Conservation (phyloP, 2,329 filamentous ascomycete species). For the Ilyonectria robusta region DNA sequence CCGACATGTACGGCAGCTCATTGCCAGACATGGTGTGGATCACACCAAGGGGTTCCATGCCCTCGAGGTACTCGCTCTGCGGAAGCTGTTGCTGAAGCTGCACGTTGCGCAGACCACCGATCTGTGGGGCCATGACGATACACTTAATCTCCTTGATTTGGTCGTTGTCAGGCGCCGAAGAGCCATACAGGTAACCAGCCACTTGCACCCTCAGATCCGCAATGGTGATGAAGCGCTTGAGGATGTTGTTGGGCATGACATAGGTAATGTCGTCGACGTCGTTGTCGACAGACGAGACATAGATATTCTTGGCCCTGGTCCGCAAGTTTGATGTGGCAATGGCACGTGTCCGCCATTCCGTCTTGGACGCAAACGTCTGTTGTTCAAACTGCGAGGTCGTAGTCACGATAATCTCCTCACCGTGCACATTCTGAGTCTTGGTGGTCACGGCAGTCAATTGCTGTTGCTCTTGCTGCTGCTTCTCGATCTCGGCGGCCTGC, state of each 20-base stretch:
- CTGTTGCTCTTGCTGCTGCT: slow-evolving; percentile 96
- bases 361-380: slow-evolving; percentile 98
- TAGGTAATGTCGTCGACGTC: slow-evolving; percentile 94
- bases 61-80: slow-evolving; percentile 89
- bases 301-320: slow-evolving; percentile 97
- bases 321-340: slow-evolving; percentile 97
- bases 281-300: slow-evolving; percentile 96
- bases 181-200: slow-evolving; percentile 94
- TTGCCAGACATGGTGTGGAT: slow-evolving; percentile 97
- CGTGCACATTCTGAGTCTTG: slow-evolving; percentile 96
- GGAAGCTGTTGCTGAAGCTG: slow-evolving; percentile 92
- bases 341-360: slow-evolving; percentile 96
- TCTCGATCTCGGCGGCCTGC: slow-evolving; percentile 98
- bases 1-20: slow-evolving; percentile 96
- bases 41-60: slow-evolving; percentile 90
- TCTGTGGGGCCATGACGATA: slow-evolving; percentile 98
- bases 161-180: slow-evolving; percentile 92
- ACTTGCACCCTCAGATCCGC: slow-evolving; percentile 97
- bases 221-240: slow-evolving; percentile 98
- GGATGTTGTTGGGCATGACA: slow-evolving; percentile 98
- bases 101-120: slow-evolving; percentile 92
- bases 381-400: slow-evolving; percentile 99
- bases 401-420: slow-evolving; percentile 97
- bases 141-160: slow-evolving; percentile 97
- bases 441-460: slow-evolving; percentile 98